These are phyloP conservation scores for Citrus unshiu DNA, from an alignment of 345 rosid genomes.

Conservation along the genomic window DNA sequence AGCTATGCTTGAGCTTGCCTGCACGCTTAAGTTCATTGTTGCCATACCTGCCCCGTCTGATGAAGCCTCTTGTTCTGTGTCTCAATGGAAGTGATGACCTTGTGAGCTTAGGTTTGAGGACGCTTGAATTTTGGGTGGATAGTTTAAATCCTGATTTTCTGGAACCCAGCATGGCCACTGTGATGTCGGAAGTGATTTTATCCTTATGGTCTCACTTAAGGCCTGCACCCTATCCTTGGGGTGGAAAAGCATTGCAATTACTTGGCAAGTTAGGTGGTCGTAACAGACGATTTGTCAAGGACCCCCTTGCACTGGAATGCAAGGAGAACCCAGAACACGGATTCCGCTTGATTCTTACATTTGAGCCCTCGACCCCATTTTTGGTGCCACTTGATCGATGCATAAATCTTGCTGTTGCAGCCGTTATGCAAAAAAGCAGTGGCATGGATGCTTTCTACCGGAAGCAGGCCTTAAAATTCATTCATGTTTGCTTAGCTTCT, in stretches of 20 bases:
- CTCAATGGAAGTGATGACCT: slow-evolving; percentile 87
- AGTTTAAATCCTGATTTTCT: slow-evolving; percentile 97
- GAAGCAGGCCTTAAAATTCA: slow-evolving; percentile 86
- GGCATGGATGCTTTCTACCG: slow-evolving; percentile 77
- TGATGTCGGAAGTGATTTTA: slow-evolving; percentile 95
- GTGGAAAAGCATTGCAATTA: slow-evolving; percentile 88
- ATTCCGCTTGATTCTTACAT: slow-evolving; percentile 90
- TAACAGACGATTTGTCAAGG: slow-evolving; percentile 92
- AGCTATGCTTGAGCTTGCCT: slow-evolving; percentile 89
- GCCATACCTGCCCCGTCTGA: slow-evolving; percentile 85
- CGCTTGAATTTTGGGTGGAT: slow-evolving; percentile 99
- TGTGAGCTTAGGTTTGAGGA: slow-evolving; percentile 83
- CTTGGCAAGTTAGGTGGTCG: slow-evolving; percentile 99
- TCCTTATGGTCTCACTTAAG: slow-evolving; percentile 96
- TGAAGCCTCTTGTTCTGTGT: slow-evolving; percentile 93
- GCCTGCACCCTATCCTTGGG: slow-evolving; percentile 94
- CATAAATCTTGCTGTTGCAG: slow-evolving; percentile 93
- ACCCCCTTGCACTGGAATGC: slow-evolving; percentile 96
- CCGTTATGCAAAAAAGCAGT: slow-evolving; percentile 61
- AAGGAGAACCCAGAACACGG: slow-evolving; percentile 99
- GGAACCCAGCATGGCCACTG: slow-evolving; percentile 97
- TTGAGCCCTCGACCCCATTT: slow-evolving; percentile 95
- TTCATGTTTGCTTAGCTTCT: slow-evolving; percentile 84
- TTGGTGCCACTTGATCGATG: slow-evolving; percentile 90
- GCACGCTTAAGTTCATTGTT: slow-evolving; percentile 95